Evolutionary conservation across 2,329 filamentous ascomycete species (phyloP), one percentile per base, ranked within the genome.

Genomic region (Sporothrix humicola): DNA sequence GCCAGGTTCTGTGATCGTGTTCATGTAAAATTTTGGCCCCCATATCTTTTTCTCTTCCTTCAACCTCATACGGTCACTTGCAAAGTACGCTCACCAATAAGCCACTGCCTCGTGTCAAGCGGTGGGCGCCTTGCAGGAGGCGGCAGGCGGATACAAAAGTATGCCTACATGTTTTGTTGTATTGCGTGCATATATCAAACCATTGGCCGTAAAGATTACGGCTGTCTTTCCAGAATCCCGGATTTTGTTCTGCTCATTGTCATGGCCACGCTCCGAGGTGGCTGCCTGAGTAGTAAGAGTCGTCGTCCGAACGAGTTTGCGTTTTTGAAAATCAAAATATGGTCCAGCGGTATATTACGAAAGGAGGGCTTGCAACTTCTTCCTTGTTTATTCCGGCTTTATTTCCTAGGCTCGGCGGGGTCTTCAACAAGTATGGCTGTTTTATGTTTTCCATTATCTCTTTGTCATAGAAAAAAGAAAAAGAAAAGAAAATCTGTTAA

Each of bases 51-150:
- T 5, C 37, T 46, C 17, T 46, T 65, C 37, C 23, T 5, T 44
- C 59, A 46, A 12, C 13, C 37, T 2, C 12, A 8, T 3, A 12
- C n/a, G 13, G 17, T 65, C 37, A 12, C 59, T 65, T 46, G 59
- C 7, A 17, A 65, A 20, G 37, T 42, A 46, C 46, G 2, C 31
- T 69, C 71, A 31, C 72, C 72, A 73, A 73, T 73, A 56, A 42
- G 65, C 65, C 54, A 23, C 48, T 73, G 72, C 72, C 54, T 73
- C 72, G 72, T 73, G 72, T 73, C 65, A 68, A 65, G 46, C 3
- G 31, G 31, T 10, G 52, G n/a, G 61, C 50, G 52, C 61, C 63
- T 52, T 46, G 52, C 37, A 69, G 48, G 26, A 54, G n/a, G 48
- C 66, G n/a, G 17, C 59, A n/a, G 59, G 20, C 59, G 59, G 59